Base-by-base conservation (phyloP, 768 basidiomycete genomes). In the Multifurca ochricompacta region DNA sequence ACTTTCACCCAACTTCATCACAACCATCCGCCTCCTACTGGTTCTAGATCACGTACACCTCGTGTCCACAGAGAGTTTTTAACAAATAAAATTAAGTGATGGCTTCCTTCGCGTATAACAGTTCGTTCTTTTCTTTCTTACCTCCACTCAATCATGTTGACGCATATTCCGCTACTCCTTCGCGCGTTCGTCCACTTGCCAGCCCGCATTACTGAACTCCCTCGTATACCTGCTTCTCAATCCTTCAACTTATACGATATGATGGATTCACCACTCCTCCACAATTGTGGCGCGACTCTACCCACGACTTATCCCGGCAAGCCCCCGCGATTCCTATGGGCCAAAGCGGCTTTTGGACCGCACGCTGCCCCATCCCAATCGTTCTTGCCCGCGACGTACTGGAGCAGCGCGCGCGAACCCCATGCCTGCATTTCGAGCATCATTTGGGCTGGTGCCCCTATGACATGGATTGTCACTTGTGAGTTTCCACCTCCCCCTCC, bases 391-490 rank as follows among this genome's bases (percentile, higher is more conserved):
- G 10, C 11, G 45, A 52, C 21, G 37, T 57, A 19, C 45, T 52
- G 1, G 45, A 42, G 39, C 31, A 56, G 21, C 55, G 55, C 14
- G 37, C 44, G 23, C 48, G 25, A 18, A 56, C 43, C 9, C 37
- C 39, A 1, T 56, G 55, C 50, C 51, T 32, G 25, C 55, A 56
- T 23, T 56, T 56, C 30, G 49, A 41, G 11, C 37, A 42, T 25
- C 35, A 57, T 27, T 25, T n/a, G 2, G 56, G 56, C 25, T 57
- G 56, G 50, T 57, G 56, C 45, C 56, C 56, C 16, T 57, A 37
- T 32, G 50, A 45, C 16, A n/a, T 28, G 2, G 23, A 35, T 6
- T 52, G 56, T 21, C 56, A 57, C 34, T 57, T 52, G 56, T 57
- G 16, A 34, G 53, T 42, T 25, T 7, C 10, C 21, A 13, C 16